A percentile compares a stretch with the other conserved stretches of the same genome.
phyloP scores from a whole-genome alignment of 2,329 filamentous ascomycete species.

The Sclerotinia trifoliorum region DNA sequence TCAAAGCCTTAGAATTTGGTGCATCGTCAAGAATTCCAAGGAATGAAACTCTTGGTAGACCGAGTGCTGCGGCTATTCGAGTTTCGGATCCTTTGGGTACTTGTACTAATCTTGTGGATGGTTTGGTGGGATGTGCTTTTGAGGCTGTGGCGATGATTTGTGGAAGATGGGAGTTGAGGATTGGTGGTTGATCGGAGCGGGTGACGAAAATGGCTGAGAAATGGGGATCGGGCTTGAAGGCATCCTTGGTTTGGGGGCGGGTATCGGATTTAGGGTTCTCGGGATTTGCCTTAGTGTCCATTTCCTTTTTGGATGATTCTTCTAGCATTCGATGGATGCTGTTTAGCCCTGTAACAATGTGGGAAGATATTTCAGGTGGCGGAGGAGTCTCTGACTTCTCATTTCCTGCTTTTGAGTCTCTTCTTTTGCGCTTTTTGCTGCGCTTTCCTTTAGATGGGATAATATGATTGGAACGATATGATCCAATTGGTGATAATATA shows the following conservation, averaged over 20 bases:
- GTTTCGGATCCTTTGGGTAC: slow-evolving; percentile 61
- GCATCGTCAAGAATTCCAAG: slow-evolving; percentile 58
- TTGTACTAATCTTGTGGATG: slow-evolving; percentile 57
- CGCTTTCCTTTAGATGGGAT: slow-evolving; percentile 62
- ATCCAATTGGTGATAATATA: slow-evolving; percentile 61
- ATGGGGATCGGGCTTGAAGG: background rate
- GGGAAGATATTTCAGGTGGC: slow-evolving; percentile 53
- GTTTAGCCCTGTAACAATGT: slow-evolving; percentile 64
- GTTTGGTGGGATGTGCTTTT: slow-evolving; percentile 41
- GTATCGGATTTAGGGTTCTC: background rate
- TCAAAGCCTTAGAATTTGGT: slow-evolving; percentile 55
- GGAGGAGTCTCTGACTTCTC: slow-evolving; percentile 38
- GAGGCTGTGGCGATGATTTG: slow-evolving; percentile 54
- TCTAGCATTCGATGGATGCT: slow-evolving; percentile 58
- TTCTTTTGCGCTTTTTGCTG: slow-evolving; percentile 52
- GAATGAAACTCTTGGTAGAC: slow-evolving; percentile 63
- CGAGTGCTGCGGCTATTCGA: slow-evolving; percentile 55
- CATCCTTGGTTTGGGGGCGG: background rate
- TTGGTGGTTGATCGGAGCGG: slow-evolving; percentile 55
- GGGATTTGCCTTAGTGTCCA: background rate
- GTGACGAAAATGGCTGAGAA: slow-evolving; percentile 56
- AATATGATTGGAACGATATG: slow-evolving; percentile 55
- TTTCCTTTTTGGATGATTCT: slow-evolving; percentile 24
- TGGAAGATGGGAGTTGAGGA: slow-evolving; percentile 60
- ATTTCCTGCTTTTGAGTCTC: slow-evolving; percentile 36